Conservation (phyloP, 371 early-diverging fungal genomes). For the Umbelopsis sp. region DNA sequence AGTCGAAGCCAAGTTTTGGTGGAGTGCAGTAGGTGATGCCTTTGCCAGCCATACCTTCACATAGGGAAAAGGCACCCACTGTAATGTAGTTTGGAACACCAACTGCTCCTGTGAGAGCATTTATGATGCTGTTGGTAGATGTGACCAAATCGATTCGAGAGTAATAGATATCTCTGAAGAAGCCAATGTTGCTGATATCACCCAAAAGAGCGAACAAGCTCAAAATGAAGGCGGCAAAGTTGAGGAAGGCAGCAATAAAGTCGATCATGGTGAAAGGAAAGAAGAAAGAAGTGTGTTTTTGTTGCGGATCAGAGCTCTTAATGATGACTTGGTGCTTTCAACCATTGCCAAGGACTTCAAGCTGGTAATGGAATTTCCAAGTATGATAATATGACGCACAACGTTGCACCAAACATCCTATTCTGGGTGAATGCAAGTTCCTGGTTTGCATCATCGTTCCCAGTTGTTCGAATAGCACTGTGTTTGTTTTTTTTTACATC, state of each 20-base stretch:
- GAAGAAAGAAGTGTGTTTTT: background rate
- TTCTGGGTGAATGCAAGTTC: background rate
- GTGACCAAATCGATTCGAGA: slow-evolving; percentile 20
- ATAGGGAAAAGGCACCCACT: slow-evolving; percentile 23
- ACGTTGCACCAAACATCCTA: background rate
- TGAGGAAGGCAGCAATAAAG: slow-evolving; percentile 19
- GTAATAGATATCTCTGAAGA: slow-evolving; percentile 22
- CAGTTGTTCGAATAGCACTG: too few species aligned
- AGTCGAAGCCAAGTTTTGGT: slow-evolving; percentile 14
- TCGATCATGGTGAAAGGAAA: slow-evolving; percentile 7
- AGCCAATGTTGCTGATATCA: slow-evolving; percentile 21
- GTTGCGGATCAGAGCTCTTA: background rate
- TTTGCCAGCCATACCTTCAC: slow-evolving; percentile 5
- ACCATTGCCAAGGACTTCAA: too few species aligned
- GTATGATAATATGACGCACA: background rate
- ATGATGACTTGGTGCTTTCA: background rate
- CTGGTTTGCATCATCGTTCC: too few species aligned
- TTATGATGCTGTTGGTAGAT: slow-evolving; percentile 17
- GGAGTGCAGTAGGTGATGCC: slow-evolving; percentile 19
- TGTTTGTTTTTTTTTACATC: too few species aligned
- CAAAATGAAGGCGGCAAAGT: slow-evolving; percentile 21
- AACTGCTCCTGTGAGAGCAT: slow-evolving; percentile 14
- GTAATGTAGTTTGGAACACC: slow-evolving; percentile 26
- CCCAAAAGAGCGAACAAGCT: slow-evolving; percentile 25
- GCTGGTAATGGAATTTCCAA: background rate